Percentiles rank a stretch among this genome's conserved stretches.
phyloP scores from a whole-genome alignment of 2,329 filamentous ascomycete species.

The Fusarium illudens region DNA sequence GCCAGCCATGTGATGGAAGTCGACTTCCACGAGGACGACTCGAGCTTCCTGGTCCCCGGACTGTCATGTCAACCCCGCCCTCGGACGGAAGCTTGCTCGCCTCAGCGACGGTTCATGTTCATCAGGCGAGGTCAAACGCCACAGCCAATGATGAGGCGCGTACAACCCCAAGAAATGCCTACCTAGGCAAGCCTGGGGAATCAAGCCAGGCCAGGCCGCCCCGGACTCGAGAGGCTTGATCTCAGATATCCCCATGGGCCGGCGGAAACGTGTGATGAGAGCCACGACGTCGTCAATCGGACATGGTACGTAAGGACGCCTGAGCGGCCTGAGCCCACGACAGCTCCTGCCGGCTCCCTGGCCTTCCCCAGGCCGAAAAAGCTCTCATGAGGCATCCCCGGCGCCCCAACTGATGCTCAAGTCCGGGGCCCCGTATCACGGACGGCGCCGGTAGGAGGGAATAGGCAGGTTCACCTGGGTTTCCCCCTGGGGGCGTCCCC shows the following conservation, averaged over 20 bases:
- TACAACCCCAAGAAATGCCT: constrained; percentile 16
- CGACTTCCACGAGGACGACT: constrained; percentile 3
- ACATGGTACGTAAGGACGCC: background rate
- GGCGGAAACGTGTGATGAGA: constrained; percentile 13
- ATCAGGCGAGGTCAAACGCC: constrained; percentile 11
- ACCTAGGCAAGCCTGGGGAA: constrained; percentile 13
- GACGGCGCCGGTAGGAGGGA: constrained; percentile 36
- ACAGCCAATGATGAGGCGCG: constrained; percentile 13
- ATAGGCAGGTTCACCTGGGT: constrained; percentile 18
- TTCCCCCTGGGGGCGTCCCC: constrained; percentile 23
- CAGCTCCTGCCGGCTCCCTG: constrained; percentile 12
- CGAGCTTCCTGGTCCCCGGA: constrained; percentile 26
- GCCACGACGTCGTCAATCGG: constrained; percentile 5
- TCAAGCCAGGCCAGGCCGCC: constrained; percentile 8
- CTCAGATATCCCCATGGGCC: constrained; percentile 14
- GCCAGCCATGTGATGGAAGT: constrained; percentile 7
- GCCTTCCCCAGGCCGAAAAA: constrained; percentile 20
- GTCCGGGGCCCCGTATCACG: constrained; percentile 39
- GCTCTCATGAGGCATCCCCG: constrained; percentile 17
- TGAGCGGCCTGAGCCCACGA: constrained; percentile 1
- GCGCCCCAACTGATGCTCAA: constrained; percentile 27
- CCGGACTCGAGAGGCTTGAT: constrained; percentile 19
- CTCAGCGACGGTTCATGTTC: constrained; percentile 10
- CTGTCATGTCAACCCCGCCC: constrained; percentile 6
- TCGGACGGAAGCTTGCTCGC: constrained; percentile 20